These are phyloP conservation scores for Tetrapisispora nanseiensis DNA, from an alignment of 805 yeast species.

Conservation along the genomic window DNA sequence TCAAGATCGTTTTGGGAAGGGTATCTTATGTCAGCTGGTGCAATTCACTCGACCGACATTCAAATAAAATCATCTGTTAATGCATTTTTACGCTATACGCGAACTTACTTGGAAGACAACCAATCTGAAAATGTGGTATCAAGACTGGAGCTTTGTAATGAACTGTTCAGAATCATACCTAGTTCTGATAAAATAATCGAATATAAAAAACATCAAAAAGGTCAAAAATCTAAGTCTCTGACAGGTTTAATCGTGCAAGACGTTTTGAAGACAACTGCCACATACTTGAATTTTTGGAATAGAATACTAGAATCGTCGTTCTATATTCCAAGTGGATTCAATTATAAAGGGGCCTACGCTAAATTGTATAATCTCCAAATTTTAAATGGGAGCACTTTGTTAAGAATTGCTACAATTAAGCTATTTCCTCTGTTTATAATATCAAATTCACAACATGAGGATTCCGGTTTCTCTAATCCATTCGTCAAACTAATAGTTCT, in stretches of 20 bases:
- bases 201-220: constrained; percentile 2
- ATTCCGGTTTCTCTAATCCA: not conserved
- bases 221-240: not conserved
- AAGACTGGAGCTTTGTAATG: constrained; percentile 10
- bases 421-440: constrained; percentile 13
- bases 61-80: constrained; percentile 37
- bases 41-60: constrained; percentile 39
- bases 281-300: constrained; percentile 17
- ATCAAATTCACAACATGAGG: not conserved
- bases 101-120: constrained; percentile 4
- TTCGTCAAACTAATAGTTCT: constrained; percentile 7
- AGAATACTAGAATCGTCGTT: constrained; percentile 19
- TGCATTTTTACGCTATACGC: constrained; percentile 29
- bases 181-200: constrained; percentile 8
- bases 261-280: constrained; percentile 10
- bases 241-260: constrained; percentile 11
- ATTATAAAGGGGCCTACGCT: constrained; percentile 18
- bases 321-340: constrained; percentile 8
- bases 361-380: constrained; percentile 20
- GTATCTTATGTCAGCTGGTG: constrained; percentile 44
- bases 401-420: constrained; percentile 9
- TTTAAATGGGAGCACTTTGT: constrained; percentile 7
- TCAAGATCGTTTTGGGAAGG: constrained; percentile 46
- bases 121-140: not conserved
- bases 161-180: constrained; percentile 16